These are phyloP conservation scores for Pichia insulana DNA, from an alignment of 805 yeast species.

Conservation along the genomic window DNA sequence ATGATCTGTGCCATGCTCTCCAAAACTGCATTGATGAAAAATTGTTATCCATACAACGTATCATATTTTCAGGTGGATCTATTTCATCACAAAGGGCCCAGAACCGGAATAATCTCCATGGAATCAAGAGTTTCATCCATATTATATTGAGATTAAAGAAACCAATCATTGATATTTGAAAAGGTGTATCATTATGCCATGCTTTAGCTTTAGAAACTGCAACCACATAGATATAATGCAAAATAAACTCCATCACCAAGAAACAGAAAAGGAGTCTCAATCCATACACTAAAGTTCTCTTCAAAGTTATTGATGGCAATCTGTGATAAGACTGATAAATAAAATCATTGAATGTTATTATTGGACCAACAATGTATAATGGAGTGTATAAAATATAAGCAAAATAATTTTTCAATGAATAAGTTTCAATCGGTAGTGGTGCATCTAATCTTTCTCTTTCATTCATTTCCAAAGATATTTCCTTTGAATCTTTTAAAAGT, in stretches of 20 bases:
- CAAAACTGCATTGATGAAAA: constrained; percentile 92
- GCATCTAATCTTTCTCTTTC: constrained; percentile 62
- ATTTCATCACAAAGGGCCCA: constrained; percentile 92
- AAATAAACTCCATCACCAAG: constrained; percentile 77
- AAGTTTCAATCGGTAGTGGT: constrained; percentile 52
- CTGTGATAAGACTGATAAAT: constrained; percentile 58
- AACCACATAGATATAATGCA: constrained; percentile 86
- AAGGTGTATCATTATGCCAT: constrained; percentile 84
- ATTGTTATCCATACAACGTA: constrained; percentile 90
- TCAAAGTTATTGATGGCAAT: constrained; percentile 48
- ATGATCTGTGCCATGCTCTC: constrained; percentile 98
- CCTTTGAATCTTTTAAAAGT: not conserved
- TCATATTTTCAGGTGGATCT: constrained; percentile 97
- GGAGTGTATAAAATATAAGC: constrained; percentile 83
- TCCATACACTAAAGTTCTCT: constrained; percentile 52
- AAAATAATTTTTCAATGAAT: constrained; percentile 54
- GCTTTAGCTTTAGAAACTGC: constrained; percentile 87
- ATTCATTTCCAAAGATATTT: constrained; percentile 23
- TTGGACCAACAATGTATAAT: constrained; percentile 89
- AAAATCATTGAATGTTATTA: constrained; percentile 86
- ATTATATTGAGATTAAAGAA: constrained; percentile 81
- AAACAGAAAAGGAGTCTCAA: constrained; percentile 64
- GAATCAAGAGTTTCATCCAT: constrained; percentile 87
- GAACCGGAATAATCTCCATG: constrained; percentile 91
- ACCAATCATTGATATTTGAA: constrained; percentile 92